A percentile compares a stretch with the other conserved stretches of the same genome.
phyloP scores from a whole-genome alignment of 2,329 filamentous ascomycete genomes.

The Penicillium sp. region DNA sequence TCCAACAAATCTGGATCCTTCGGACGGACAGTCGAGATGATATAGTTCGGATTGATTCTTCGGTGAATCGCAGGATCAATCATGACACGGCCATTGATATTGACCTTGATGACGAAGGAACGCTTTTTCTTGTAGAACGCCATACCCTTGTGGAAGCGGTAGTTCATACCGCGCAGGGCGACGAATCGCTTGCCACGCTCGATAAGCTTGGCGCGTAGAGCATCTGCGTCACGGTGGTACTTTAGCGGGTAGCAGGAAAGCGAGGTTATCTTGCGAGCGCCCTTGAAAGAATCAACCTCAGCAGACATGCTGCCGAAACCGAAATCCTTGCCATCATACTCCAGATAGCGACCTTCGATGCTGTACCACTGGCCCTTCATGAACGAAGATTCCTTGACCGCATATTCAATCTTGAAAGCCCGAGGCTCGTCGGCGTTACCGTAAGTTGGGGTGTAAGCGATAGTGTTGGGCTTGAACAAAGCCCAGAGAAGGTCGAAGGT shows the following conservation, averaged over 20 bases:
- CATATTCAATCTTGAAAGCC: slow-evolving; percentile 78
- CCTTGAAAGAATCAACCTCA: slow-evolving; percentile 75
- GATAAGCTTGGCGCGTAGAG: slow-evolving; percentile 67
- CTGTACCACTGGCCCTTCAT: slow-evolving; percentile 74
- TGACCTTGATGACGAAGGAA: slow-evolving; percentile 69
- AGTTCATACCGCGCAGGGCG: slow-evolving; percentile 76
- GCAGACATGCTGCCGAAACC: slow-evolving; percentile 72
- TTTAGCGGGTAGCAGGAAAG: slow-evolving; percentile 75
- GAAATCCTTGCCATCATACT: slow-evolving; percentile 85
- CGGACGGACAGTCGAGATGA: slow-evolving; percentile 71
- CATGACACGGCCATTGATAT: slow-evolving; percentile 86
- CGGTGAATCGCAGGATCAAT: slow-evolving; percentile 81
- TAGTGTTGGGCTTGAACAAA: slow-evolving; percentile 81
- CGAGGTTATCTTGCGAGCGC: slow-evolving; percentile 78
- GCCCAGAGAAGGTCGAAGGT: slow-evolving; percentile 90
- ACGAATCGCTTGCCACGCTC: slow-evolving; percentile 85
- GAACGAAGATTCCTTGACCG: slow-evolving; percentile 69
- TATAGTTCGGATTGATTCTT: slow-evolving; percentile 83
- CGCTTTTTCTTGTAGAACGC: slow-evolving; percentile 83
- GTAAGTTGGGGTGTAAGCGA: slow-evolving; percentile 77
- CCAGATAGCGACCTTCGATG: slow-evolving; percentile 74
- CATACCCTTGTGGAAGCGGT: slow-evolving; percentile 79
- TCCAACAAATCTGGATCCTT: slow-evolving; percentile 67
- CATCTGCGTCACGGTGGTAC: slow-evolving; percentile 73
- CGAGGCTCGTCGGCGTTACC: slow-evolving; percentile 74